phyloP scores from a whole-genome alignment of 2,329 filamentous ascomycete genomes.

The Fusarium heterosporum region DNA sequence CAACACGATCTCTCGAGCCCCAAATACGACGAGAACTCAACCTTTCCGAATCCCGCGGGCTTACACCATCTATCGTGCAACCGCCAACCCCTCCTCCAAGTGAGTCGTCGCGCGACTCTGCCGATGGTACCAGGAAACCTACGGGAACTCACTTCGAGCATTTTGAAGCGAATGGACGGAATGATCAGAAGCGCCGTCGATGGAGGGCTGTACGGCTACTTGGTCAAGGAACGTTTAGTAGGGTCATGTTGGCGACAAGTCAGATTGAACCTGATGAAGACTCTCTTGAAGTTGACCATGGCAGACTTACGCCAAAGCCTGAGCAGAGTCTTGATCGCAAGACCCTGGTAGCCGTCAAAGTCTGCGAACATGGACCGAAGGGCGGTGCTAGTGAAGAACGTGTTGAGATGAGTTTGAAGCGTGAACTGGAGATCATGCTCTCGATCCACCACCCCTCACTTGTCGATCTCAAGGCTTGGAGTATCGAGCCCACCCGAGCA shows the following conservation, averaged over 20 bases:
- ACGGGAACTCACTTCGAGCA: constrained; percentile 65
- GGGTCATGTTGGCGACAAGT: constrained; percentile 90
- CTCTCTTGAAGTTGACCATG: constrained; percentile 52
- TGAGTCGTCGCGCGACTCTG: constrained; percentile 69
- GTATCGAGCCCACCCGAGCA: constrained; percentile 82
- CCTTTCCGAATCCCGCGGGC: constrained; percentile 80
- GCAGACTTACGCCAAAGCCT: constrained; percentile 47
- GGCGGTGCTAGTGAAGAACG: constrained; percentile 94
- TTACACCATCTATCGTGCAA: constrained; percentile 69
- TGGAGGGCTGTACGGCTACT: constrained; percentile 86
- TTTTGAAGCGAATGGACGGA: constrained; percentile 76
- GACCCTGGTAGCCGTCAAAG: constrained; percentile 91
- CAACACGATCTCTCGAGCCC: constrained; percentile 54
- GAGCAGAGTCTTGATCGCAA: constrained; percentile 67
- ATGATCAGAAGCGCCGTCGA: constrained; percentile 75
- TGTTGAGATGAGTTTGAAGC: constrained; percentile 91
- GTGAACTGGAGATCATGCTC: constrained; percentile 94
- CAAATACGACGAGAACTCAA: constrained; percentile 80
- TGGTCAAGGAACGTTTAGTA: constrained; percentile 95
- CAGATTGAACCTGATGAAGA: constrained; percentile 68
- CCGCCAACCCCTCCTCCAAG: constrained; percentile 86
- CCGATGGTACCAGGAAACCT: constrained; percentile 56
- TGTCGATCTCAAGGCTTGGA: constrained; percentile 92
- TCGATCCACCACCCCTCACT: constrained; percentile 88
- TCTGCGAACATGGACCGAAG: constrained; percentile 93